These are phyloP conservation scores for Jatropha podagrica DNA, from an alignment of 441 rosid genomes.

Conservation along the genomic window DNA sequence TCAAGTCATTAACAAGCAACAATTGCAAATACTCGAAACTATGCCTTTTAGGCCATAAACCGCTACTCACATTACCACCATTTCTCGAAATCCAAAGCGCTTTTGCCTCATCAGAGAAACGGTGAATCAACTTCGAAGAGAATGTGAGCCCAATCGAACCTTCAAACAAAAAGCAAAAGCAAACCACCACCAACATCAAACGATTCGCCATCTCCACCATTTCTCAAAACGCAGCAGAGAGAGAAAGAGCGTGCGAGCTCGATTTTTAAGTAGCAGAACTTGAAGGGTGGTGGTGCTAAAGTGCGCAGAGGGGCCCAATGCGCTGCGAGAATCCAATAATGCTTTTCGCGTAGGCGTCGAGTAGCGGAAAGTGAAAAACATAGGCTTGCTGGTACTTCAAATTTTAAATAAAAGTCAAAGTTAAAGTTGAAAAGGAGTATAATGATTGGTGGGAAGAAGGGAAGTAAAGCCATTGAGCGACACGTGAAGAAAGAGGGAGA, in stretches of 20 bases:
- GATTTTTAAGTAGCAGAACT: background rate
- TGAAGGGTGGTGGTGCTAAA: background rate
- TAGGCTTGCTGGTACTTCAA: background rate
- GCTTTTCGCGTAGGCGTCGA: background rate
- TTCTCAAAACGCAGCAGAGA: background rate
- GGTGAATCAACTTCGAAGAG: conserved; percentile 37
- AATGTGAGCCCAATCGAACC: conserved; percentile 31
- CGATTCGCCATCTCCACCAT: conserved; percentile 10
- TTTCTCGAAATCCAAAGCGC: conserved; percentile 21
- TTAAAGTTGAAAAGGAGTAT: background rate
- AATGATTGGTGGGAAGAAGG: background rate
- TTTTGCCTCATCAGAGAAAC: conserved; percentile 38
- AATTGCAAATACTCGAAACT: conserved; percentile 24
- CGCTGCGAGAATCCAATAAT: background rate
- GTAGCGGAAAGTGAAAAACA: background rate
- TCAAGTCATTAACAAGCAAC: conserved; percentile 27
- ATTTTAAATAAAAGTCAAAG: background rate
- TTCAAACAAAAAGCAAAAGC: background rate
- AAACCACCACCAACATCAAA: background rate
- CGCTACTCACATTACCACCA: conserved; percentile 7
- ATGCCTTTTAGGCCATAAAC: conserved; percentile 28
- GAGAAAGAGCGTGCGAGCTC: background rate
- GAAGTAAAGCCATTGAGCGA: background rate
- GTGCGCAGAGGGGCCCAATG: background rate
- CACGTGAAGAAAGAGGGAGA: background rate